Conservation (phyloP, 106 monocot species). For the Acorus calamus region DNA sequence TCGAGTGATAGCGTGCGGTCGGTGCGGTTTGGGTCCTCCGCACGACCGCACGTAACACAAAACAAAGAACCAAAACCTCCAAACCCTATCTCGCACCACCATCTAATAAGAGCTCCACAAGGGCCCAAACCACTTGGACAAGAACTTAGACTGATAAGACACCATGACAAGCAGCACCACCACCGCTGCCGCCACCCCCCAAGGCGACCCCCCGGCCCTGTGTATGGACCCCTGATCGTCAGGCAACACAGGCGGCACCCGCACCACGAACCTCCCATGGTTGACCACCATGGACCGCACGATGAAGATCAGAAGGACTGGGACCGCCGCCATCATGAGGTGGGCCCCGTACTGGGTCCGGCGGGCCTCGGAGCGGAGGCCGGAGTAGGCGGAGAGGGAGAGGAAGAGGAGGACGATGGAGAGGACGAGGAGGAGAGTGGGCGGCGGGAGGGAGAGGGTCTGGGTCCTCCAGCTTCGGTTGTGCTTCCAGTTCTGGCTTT, state of each 20-base stretch:
- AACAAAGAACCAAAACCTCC: too few relatives aligned
- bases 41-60: too few relatives aligned
- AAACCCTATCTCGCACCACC: not conserved
- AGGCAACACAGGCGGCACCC: conserved; percentile 24
- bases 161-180: conserved; percentile 49
- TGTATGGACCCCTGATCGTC: conserved; percentile 31
- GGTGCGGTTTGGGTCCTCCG: too few relatives aligned
- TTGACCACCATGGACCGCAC: conserved; percentile 14
- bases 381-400: conserved; percentile 34
- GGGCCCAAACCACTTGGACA: conserved; percentile 27
- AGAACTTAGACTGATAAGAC: conserved; percentile 27
- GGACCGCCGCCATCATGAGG: conserved; percentile 37
- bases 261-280: conserved; percentile 18
- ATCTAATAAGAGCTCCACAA: conserved; percentile 17
- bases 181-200: conserved; percentile 53
- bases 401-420: conserved; percentile 77
- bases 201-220: conserved; percentile 55
- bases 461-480: conserved; percentile 39
- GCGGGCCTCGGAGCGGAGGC: conserved; percentile 31
- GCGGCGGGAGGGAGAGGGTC: conserved; percentile 56
- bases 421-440: conserved; percentile 48
- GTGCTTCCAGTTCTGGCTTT: conserved; percentile 35
- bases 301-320: conserved; percentile 25
- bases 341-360: conserved; percentile 28
- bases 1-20: too few relatives aligned